Evolutionary conservation across 208 protist genomes (phyloP).

Genomic region (Acanthamoeba castellanii): DNA sequence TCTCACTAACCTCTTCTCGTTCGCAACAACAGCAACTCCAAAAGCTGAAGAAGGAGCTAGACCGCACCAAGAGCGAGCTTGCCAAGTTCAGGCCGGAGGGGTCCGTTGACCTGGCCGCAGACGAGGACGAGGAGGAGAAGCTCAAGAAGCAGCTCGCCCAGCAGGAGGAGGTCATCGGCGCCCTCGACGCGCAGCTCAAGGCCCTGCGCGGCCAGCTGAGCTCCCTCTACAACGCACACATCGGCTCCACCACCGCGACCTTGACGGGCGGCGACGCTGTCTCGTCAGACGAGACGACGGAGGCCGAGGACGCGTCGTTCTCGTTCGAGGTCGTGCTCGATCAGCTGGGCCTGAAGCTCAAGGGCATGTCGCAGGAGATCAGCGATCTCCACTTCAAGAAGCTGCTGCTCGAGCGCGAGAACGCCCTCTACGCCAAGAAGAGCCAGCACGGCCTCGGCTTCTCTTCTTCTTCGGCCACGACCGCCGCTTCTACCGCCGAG

Average conservation of each 20-base stretch:
- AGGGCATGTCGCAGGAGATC: slow-evolving; percentile 28
- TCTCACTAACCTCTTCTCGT: neutral
- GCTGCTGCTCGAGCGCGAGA: slow-evolving; percentile 16
- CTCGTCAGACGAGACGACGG: neutral
- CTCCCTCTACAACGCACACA: neutral
- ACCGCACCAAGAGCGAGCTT: neutral
- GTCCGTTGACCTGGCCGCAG: neutral
- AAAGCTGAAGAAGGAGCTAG: slow-evolving; percentile 9
- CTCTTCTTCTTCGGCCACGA: neutral
- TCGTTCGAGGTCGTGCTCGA: neutral
- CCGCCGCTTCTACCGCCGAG: neutral
- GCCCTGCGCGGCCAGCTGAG: neutral
- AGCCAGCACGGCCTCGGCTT: neutral
- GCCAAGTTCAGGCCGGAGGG: neutral
- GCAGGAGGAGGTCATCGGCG: neutral
- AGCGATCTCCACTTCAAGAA: slow-evolving; percentile 46
- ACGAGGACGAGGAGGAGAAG: slow-evolving; percentile 50
- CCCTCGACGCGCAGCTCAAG: slow-evolving; percentile 20
- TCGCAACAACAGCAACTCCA: slow-evolving; percentile 1
- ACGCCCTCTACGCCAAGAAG: slow-evolving; percentile 33
- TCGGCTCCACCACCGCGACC: neutral
- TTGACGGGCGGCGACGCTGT: neutral
- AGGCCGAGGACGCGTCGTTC: neutral
- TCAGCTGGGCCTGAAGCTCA: slow-evolving; percentile 1
- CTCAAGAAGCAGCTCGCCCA: slow-evolving; percentile 55